Base-by-base conservation (phyloP, 2,329 filamentous ascomycete species). In the Parasarocladium wereldwijsianum region DNA sequence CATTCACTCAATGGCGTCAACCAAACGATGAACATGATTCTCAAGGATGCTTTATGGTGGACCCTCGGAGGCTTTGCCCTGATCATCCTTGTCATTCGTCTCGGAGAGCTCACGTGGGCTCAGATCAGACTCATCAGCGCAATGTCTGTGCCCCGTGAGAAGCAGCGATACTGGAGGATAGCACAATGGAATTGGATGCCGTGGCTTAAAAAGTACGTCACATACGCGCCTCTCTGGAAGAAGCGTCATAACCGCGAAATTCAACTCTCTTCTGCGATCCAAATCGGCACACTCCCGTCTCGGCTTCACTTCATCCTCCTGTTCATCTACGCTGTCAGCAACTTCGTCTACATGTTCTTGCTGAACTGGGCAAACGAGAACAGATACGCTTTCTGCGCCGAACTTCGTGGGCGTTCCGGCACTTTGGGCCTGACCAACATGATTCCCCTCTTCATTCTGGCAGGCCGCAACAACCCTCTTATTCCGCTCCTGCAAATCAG, bases 381-480 rank as follows among this genome's bases (percentile, higher is more conserved):
- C 47, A 58, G 55, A 32, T 76, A 61, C 44, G 66, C 76, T 3
- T 62, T 92, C 17, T 61, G 81, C 26, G 86, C 86, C 15, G 80
- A 93, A 47, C 63, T 94, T 24, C 77, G 90, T 43, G 86, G 86
- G 21, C 74, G 90, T 34, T 80, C 81, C 6, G 90, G 90, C 32
- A 79, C 77, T 7, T 66, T 98, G 38, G 76, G 86, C 4, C 64
- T 85, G 8, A 69, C 93, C 44, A 98, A 94, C 57, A 81, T 96
- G 71, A 72, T 98, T 18, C 86, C 90, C 5, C 72, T 94, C 17
- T 68, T 96, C 44, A 70, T 96, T 39, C 70, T 96, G 34, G 85
- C 86, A 9, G 76, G 84, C 20, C 79, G 90, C 48, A 96, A 96
- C 61, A 98, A 96, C 57, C 83, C 84, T 7, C 62, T 94, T 28